Conservation (phyloP, 1,284 basidiomycete species). For the Ceratobasidium sp. region DNA sequence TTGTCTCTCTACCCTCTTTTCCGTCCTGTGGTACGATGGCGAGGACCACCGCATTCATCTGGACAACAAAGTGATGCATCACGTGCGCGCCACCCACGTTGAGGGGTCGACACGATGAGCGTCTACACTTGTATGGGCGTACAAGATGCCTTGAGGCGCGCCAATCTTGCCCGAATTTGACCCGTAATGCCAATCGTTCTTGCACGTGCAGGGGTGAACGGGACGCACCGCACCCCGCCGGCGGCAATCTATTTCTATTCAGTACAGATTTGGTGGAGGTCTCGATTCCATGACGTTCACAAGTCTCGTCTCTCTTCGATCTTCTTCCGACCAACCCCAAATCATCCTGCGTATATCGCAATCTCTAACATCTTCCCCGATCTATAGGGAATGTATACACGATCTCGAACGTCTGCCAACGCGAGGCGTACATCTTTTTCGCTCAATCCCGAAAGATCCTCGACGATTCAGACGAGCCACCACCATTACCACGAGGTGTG, state of each 20-base stretch:
- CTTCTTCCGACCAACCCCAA: not conserved
- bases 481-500: conserved; percentile 10
- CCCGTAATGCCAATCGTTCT: no score
- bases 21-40: not conserved
- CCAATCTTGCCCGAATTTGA: no score
- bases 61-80: not conserved
- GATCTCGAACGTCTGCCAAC: conserved; percentile 87
- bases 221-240: no score
- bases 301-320: no score
- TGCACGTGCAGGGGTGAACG: no score
- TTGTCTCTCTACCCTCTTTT: no score
- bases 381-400: conserved; percentile 86
- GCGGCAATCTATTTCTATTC: no score
- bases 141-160: no score
- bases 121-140: no score
- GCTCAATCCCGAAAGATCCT: conserved; percentile 87
- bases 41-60: not conserved
- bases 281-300: not conserved
- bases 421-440: conserved; percentile 90
- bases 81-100: not conserved
- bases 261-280: no score
- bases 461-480: conserved; percentile 57
- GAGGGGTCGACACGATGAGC: no score
- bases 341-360: not conserved
- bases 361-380: not conserved